Base-by-base conservation (phyloP, 2,329 filamentous ascomycete genomes). In the Nemania sp. region DNA sequence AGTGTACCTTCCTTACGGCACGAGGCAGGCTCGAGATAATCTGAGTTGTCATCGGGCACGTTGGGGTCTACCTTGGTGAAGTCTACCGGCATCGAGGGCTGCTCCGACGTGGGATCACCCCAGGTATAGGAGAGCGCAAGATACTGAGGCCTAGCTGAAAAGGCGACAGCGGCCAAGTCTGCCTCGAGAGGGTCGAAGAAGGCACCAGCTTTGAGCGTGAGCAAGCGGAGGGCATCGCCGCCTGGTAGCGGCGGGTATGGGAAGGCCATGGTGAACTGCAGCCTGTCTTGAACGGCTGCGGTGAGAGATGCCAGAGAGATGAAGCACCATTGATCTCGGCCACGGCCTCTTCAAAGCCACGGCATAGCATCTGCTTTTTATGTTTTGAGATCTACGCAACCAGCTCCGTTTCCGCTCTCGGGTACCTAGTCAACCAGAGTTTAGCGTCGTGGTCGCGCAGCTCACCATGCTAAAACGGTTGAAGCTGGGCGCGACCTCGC, bases 121-220 rank as follows among this genome's bases (percentile, higher is more conserved):
- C 49, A 52, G 24, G 49, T 46, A 8, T 45, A 52, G 15, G 49
- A 52, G 9, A 52, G 15, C 7, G 41, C 26, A 3, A 52, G 9
- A 20, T 52, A 52, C 20, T 31, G 23, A 3, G 49, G 49, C 26
- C 34, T 46, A n/a, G 41, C 24, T 7, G 34, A 44, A 34, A 52
- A 46, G 17, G 49, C 26, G 20, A 39, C 20, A 14, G 41, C n/a
- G 15, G 23, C 26, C 7, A 52, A 23, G 6, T 46, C 34, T 15
- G 26, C 49, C 31, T 52, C n/a, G 6, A 52, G 49, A 8, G 19
- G 34, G 36, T 46, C 49, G 26, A 46, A 47, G 26, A 52, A 52
- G 9, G 14, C 20, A 12, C 49, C 49, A 24, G 49, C 33, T 28
- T 42, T 46, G 12, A 52, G 20, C 6, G 34, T 52, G 19, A 52